Percentiles rank a stretch among this genome's conserved stretches.
phyloP scores from a whole-genome alignment of 768 basidiomycete genomes.

The Psilocybe sp. region DNA sequence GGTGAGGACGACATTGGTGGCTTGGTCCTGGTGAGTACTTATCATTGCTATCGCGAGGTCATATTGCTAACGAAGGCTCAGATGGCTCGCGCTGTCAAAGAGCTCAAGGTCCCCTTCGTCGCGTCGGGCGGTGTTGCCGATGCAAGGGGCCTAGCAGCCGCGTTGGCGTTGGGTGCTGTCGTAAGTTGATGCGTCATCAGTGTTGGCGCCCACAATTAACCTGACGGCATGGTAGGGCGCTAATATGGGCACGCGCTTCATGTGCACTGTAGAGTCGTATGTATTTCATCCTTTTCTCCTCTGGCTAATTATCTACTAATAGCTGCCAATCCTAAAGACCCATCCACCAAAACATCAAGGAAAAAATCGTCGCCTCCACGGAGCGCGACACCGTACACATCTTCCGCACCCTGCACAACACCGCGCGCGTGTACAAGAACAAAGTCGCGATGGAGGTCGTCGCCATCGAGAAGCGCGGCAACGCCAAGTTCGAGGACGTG shows the following conservation, averaged over 20 bases:
- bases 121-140: constrained; percentile 92
- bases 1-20: constrained; percentile 94
- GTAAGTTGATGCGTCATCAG: constrained; percentile 39
- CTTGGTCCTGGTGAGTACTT: constrained; percentile 62
- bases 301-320: neutral
- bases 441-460: constrained; percentile 82
- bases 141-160: constrained; percentile 78
- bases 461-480: constrained; percentile 74
- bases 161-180: constrained; percentile 76
- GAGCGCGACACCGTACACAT: constrained; percentile 89
- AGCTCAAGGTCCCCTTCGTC: constrained; percentile 81
- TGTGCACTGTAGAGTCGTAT: constrained; percentile 86
- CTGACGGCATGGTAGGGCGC: constrained; percentile 53
- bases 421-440: constrained; percentile 86
- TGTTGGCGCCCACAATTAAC: constrained; percentile 3
- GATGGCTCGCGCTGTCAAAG: constrained; percentile 85
- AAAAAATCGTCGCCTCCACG: constrained; percentile 79
- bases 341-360: constrained; percentile 88
- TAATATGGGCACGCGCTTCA: constrained; percentile 92
- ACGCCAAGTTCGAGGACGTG: constrained; percentile 85
- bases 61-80: constrained; percentile 23
- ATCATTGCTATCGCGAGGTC: neutral
- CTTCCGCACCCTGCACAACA: constrained; percentile 83
- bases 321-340: constrained; percentile 39
- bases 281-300: constrained; percentile 3